Evolutionary conservation across 1,284 basidiomycete species (phyloP), one percentile per base, ranked within the genome.

Genomic region (Ceratobasidium sp.): DNA sequence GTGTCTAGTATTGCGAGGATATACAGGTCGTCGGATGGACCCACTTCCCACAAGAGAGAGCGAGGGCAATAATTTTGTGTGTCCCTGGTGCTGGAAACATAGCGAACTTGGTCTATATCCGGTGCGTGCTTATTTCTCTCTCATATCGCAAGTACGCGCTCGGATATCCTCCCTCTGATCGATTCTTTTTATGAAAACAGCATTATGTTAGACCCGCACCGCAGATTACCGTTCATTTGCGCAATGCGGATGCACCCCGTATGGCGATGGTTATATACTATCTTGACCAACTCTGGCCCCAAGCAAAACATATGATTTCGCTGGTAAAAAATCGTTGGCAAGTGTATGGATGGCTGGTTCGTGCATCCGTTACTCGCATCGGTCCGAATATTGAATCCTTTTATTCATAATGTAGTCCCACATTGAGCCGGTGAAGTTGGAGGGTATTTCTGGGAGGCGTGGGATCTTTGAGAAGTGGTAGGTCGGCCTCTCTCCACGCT

Each of bases 241-340:
- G 25, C 0, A 6, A 14, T 9, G 8, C 19, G 16, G 4, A 21
- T 2, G 62, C 62, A 1, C 62, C 62, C 5, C 52, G 52, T 19
- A 56, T 67, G 52, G 41, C 19, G 9, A 67, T 67, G 62, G 1
- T 67, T 0, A 36, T 67, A 1, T 67, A 56, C 16, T 67, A 46
- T 21, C 42, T 67, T 7, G 62, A 67, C n/a, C 42, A 27, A 42
- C 56, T 67, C 29, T 67, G 62, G 62, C 62, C 52, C 1, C 62
- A 67, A 1, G 53, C 52, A 27, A 53, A 56, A 25, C 52, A 67
- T 16, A 14, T 67, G 23, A 44, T 36, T 2, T 1, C 39, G 2
- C 25, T 67, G 8, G 62, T 67, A 6, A 1, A n/a, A 1, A 7
- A 52, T 1, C 36, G 42, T 6, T 67, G 62, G 62, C 25, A 7